A percentile compares a stretch with the other conserved stretches of the same genome.
phyloP scores from a whole-genome alignment of 2,329 filamentous ascomycete genomes.

The Sporothrix brasiliensis region DNA sequence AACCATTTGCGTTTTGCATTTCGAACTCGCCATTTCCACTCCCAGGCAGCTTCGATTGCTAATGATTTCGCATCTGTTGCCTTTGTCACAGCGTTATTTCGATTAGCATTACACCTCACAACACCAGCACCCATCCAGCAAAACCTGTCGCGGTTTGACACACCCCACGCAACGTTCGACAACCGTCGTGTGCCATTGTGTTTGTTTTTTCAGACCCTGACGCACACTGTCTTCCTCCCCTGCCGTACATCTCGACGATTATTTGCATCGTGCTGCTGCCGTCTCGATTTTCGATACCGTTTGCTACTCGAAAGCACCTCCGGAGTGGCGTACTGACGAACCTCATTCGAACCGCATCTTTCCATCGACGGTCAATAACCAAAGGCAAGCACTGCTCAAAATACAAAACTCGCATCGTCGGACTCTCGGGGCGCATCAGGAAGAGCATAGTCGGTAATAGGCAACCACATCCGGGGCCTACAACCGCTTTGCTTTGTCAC shows the following conservation, averaged over 20 bases:
- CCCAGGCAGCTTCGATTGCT: slow-evolving; percentile 15
- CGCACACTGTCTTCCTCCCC: slow-evolving; percentile 6
- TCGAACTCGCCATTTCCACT: slow-evolving; percentile 8
- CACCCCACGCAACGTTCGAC: slow-evolving; percentile 16
- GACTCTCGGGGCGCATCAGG: not conserved
- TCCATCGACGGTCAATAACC: slow-evolving; percentile 10
- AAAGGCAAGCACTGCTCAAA: slow-evolving; percentile 24
- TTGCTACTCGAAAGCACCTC: slow-evolving; percentile 9
- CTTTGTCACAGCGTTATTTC: slow-evolving; percentile 15
- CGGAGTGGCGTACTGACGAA: not conserved
- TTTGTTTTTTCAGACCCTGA: slow-evolving; percentile 8
- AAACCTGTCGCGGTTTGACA: not conserved
- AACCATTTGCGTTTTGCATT: slow-evolving; percentile 11
- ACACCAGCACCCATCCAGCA: not conserved
- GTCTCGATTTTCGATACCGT: slow-evolving; percentile 5
- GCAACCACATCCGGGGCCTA: not conserved
- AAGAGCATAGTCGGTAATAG: not conserved
- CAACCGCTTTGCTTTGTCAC: slow-evolving; percentile 2
- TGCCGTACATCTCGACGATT: slow-evolving; percentile 4
- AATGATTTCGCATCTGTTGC: not conserved
- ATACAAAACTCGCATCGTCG: not conserved
- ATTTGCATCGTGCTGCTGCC: slow-evolving; percentile 5
- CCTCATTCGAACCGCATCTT: not conserved
- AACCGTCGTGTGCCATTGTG: slow-evolving; percentile 21
- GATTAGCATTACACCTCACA: slow-evolving; percentile 7